These are phyloP conservation scores for Aspergillus egyptiacus DNA, from an alignment of 495 filamentous ascomycete genomes.

Conservation along the genomic window DNA sequence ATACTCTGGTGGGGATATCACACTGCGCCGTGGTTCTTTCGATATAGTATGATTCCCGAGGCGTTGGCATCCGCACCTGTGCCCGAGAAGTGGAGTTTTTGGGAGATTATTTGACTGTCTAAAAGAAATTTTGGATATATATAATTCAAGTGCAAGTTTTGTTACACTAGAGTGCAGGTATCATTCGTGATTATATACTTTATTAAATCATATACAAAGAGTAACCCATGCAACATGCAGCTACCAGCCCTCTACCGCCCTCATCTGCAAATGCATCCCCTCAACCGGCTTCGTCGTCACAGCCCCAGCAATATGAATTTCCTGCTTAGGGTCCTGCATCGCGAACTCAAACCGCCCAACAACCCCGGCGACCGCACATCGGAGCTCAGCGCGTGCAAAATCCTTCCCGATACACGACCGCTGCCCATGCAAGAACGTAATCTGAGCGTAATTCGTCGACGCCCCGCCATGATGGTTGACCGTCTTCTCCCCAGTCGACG, in stretches of 20 bases:
- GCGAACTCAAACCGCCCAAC: slow-evolving; percentile 39
- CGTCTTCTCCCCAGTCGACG: slow-evolving; percentile 16
- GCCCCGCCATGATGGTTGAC: slow-evolving; percentile 36
- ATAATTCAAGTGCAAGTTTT: too few species aligned
- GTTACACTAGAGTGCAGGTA: not conserved
- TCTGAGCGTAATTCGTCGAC: slow-evolving; percentile 41
- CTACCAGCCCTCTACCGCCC: slow-evolving; percentile 59
- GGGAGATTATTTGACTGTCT: not conserved
- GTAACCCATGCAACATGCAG: not conserved
- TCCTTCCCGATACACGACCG: slow-evolving; percentile 47
- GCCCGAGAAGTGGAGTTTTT: not conserved
- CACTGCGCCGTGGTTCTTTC: slow-evolving; percentile 19
- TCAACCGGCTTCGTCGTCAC: slow-evolving; percentile 60
- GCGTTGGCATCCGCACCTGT: not conserved
- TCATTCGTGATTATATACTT: not conserved
- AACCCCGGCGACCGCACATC: slow-evolving; percentile 33
- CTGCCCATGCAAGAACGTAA: slow-evolving; percentile 46
- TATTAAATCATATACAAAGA: not conserved
- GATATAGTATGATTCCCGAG: slow-evolving; percentile 18
- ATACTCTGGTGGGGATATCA: slow-evolving; percentile 12
- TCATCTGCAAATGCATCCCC: slow-evolving; percentile 58
- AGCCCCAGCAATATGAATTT: slow-evolving; percentile 54
- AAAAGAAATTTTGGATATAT: not conserved
- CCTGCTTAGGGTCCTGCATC: slow-evolving; percentile 55
- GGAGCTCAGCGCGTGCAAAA: slow-evolving; percentile 39